phyloP scores from a whole-genome alignment of 1,284 basidiomycete genomes.

The Leucoagaricus sp. region DNA sequence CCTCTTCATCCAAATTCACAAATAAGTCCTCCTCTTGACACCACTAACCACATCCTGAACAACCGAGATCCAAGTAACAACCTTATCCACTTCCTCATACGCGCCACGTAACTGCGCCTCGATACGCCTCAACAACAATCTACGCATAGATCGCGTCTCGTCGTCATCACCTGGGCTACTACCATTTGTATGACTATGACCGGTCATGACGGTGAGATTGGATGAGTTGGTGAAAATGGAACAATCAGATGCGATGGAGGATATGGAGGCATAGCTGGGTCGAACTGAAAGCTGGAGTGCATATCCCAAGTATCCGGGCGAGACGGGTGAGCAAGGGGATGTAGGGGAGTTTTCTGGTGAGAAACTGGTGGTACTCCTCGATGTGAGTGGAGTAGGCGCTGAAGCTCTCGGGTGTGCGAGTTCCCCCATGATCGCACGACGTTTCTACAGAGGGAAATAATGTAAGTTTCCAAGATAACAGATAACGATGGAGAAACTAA shows the following conservation, averaged over 20 bases:
- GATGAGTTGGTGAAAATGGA: conserved; percentile 39
- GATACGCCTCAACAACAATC: conserved; percentile 63
- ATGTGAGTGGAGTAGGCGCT: conserved; percentile 19
- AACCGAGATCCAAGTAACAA: conserved; percentile 57
- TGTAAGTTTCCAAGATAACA: neutral
- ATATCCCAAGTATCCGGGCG: conserved; percentile 30
- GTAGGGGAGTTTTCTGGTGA: neutral
- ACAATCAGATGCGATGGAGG: conserved; percentile 37
- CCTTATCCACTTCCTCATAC: conserved; percentile 64
- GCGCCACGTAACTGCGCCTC: conserved; percentile 56
- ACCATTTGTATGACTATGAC: neutral
- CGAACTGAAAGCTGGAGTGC: conserved; percentile 30
- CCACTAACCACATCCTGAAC: conserved; percentile 62
- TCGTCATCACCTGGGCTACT: conserved; percentile 43
- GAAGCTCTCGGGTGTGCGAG: conserved; percentile 24
- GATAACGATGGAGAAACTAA: conserved; percentile 28
- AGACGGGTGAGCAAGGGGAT: conserved; percentile 1
- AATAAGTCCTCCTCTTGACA: conserved; percentile 50
- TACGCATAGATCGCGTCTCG: conserved; percentile 57
- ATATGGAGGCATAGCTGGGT: conserved; percentile 40
- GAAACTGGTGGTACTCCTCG: conserved; percentile 10
- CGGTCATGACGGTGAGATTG: conserved; percentile 4
- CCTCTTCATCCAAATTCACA: conserved; percentile 24
- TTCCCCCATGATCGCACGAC: conserved; percentile 36
- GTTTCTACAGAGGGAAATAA: conserved; percentile 31